Conservation (phyloP, 1,284 basidiomycete species). For the Chalciporus sp. region DNA sequence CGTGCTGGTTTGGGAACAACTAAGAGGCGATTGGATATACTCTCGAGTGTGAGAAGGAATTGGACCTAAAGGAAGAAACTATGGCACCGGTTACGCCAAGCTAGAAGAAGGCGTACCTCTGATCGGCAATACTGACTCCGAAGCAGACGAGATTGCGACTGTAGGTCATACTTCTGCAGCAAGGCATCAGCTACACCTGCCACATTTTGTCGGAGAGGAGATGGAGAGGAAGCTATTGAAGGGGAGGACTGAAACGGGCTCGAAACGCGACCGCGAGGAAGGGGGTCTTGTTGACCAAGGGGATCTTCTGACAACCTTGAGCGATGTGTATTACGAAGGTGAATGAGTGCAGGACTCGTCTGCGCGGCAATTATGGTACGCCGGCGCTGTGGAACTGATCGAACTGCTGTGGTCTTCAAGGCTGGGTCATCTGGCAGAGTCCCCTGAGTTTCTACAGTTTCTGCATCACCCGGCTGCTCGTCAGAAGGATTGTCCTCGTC, state of each 20-base stretch:
- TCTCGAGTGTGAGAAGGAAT: conserved; percentile 88
- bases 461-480: conserved; percentile 32
- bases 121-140: conserved; percentile 90
- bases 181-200: conserved; percentile 53
- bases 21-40: conserved; percentile 90
- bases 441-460: conserved; percentile 6
- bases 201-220: conserved; percentile 46
- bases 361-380: conserved; percentile 61
- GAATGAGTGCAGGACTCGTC: conserved; percentile 69
- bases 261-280: conserved; percentile 36
- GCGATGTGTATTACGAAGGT: conserved; percentile 50
- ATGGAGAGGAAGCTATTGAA: conserved; percentile 53
- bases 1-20: conserved; percentile 94
- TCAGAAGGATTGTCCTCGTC: conserved; percentile 40
- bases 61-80: conserved; percentile 55
- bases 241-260: conserved; percentile 69
- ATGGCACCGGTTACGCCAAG: conserved; percentile 3
- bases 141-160: conserved; percentile 75
- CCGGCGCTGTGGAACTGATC: conserved; percentile 38
- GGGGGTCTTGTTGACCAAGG: conserved; percentile 64
- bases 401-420: conserved; percentile 19
- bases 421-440: conserved; percentile 26
- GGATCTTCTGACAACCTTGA: conserved; percentile 71
- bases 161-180: conserved; percentile 65
- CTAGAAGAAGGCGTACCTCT: conserved; percentile 57